A percentile compares a stretch with the other conserved stretches of the same genome.
Conservation (phyloP, 2,329 filamentous ascomycete species). For the Parafenestella ontariensis region DNA sequence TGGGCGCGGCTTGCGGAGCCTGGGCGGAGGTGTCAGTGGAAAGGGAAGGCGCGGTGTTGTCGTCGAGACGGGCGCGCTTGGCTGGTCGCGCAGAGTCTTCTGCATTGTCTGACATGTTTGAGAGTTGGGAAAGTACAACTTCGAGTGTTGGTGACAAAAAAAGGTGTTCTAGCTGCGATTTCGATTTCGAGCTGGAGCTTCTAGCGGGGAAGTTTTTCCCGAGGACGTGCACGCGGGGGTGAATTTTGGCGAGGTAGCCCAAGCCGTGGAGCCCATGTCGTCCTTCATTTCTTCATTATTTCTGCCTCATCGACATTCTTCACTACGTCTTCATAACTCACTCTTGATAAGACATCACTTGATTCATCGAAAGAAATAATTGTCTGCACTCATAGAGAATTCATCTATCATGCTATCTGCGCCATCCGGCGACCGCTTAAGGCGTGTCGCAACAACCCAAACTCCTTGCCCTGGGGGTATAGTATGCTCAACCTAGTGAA, state of each 20-base stretch:
- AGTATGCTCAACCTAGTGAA: slow-evolving; percentile 14
- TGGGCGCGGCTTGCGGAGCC: slow-evolving; percentile 9
- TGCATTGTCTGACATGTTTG: slow-evolving; percentile 21
- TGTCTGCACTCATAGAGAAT: neutral
- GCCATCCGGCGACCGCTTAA: neutral
- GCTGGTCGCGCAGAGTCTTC: slow-evolving; percentile 32
- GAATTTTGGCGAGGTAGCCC: slow-evolving; percentile 14
- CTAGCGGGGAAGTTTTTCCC: slow-evolving; percentile 39
- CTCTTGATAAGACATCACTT: neutral
- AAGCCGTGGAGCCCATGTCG: too few relatives aligned
- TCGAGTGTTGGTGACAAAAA: neutral
- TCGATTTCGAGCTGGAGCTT: slow-evolving; percentile 10
- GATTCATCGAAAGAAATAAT: neutral
- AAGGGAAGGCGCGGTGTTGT: slow-evolving; percentile 15
- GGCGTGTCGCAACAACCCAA: slow-evolving; percentile 6
- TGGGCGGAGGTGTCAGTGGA: slow-evolving; percentile 3
- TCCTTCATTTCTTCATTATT: too few relatives aligned
- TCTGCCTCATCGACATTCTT: too few relatives aligned
- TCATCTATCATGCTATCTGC: slow-evolving; percentile 8
- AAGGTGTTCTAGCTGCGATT: neutral
- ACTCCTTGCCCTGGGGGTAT: slow-evolving; percentile 22
- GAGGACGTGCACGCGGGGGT: slow-evolving; percentile 19
- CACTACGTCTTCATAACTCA: neutral
- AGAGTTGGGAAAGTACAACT: neutral
- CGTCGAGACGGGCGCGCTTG: slow-evolving; percentile 45